Conservation (phyloP, 805 yeast species). For the Hanseniaspora mollemarum region DNA sequence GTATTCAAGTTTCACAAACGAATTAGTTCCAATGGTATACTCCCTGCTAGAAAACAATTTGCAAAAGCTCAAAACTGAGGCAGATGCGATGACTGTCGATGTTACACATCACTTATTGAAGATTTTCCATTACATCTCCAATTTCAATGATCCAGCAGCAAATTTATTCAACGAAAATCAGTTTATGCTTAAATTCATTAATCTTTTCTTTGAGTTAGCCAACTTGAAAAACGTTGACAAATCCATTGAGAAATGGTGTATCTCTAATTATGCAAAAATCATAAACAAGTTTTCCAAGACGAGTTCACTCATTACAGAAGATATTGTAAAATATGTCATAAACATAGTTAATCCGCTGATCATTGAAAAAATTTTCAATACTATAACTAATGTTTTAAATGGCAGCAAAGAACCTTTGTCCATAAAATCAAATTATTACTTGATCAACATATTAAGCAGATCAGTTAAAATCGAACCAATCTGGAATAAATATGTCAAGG, state of each 20-base stretch:
- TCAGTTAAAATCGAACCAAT: slow-evolving; percentile 1
- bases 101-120: slow-evolving; percentile 35
- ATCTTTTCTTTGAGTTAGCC: slow-evolving; percentile 52
- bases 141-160: slow-evolving; percentile 43
- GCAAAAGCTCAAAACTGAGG: neutral
- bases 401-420: neutral
- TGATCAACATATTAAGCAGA: slow-evolving; percentile 16
- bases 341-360: slow-evolving; percentile 46
- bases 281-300: slow-evolving; percentile 50
- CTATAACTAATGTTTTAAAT: neutral
- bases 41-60: neutral
- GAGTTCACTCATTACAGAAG: slow-evolving; percentile 34
- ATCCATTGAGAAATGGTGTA: slow-evolving; percentile 77
- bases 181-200: slow-evolving; percentile 47
- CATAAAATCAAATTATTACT: slow-evolving; percentile 1
- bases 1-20: slow-evolving; percentile 4
- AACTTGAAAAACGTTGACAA: slow-evolving; percentile 39
- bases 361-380: neutral
- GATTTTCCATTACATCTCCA: slow-evolving; percentile 51
- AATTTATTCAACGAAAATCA: slow-evolving; percentile 32
- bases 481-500: slow-evolving; percentile 1
- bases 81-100: neutral
- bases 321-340: slow-evolving; percentile 46
- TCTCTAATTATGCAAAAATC: slow-evolving; percentile 61
- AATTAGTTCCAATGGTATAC: slow-evolving; percentile 10